Evolutionary conservation across 129 eudicot species (phyloP).

Genomic region (Pulicaria dysenterica): DNA sequence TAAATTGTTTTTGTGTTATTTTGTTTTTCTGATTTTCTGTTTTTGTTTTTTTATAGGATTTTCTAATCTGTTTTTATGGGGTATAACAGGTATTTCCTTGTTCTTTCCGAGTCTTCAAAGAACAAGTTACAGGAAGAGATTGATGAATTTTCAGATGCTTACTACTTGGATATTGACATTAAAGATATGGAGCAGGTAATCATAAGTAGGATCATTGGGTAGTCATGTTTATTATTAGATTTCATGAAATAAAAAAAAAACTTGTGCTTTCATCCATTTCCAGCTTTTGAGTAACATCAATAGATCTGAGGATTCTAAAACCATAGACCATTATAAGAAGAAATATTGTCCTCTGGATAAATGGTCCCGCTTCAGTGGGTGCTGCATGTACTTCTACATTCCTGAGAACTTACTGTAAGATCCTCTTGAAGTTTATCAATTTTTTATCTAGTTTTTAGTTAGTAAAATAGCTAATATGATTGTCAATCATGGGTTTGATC

Average conservation of each 20-base stretch:
- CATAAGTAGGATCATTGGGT: neutral
- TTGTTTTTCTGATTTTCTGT: neutral
- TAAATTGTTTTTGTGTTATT: constrained; percentile 1
- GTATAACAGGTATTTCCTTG: constrained; percentile 66
- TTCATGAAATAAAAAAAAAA: neutral
- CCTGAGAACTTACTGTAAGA: constrained; percentile 51
- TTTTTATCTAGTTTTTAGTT: neutral
- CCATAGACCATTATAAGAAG: constrained; percentile 64
- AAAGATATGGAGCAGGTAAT: constrained; percentile 74
- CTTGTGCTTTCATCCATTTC: constrained; percentile 14
- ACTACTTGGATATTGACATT: constrained; percentile 64
- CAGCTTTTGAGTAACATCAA: constrained; percentile 61
- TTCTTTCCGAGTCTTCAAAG: constrained; percentile 71
- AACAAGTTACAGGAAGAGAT: constrained; percentile 73
- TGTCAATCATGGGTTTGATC: constrained; percentile 18
- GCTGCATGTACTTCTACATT: constrained; percentile 69
- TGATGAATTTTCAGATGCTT: constrained; percentile 84
- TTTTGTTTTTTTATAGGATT: neutral
- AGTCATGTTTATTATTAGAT: neutral
- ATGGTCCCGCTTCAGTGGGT: constrained; percentile 80
- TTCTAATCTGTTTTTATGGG: constrained; percentile 9
- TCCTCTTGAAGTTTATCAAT: neutral
- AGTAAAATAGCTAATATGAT: neutral
- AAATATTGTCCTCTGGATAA: constrained; percentile 80
- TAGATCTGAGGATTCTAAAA: constrained; percentile 55